Percentiles rank a stretch among this genome's conserved stretches.
Evolutionary conservation across 1,284 basidiomycete genomes (phyloP).

Genomic region (Naganishia liquefaciens): DNA sequence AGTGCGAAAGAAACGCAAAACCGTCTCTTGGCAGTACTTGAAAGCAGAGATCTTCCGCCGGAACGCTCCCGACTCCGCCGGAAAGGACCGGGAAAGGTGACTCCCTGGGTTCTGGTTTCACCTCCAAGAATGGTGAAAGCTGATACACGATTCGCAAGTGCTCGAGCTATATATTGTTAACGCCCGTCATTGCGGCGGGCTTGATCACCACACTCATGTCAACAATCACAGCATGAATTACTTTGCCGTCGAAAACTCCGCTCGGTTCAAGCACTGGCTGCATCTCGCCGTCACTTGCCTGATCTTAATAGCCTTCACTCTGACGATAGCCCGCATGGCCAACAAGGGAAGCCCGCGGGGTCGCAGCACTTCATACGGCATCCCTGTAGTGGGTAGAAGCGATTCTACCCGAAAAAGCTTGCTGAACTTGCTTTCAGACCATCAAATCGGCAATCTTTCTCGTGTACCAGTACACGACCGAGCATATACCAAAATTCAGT

Average conservation of each 20-base stretch:
- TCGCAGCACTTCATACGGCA: slow-evolving; percentile 5
- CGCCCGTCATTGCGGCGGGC: no score
- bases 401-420: background rate
- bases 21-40: no score
- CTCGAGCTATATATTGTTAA: no score
- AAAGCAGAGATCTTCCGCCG: no score
- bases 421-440: background rate
- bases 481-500: background rate
- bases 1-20: no score
- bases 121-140: no score
- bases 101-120: no score
- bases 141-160: no score
- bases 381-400: slow-evolving; percentile 1
- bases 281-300: background rate
- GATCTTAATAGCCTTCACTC: background rate
- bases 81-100: no score
- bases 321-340: slow-evolving; percentile 9
- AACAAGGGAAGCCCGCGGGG: slow-evolving; percentile 8
- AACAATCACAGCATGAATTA: background rate
- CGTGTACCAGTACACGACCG: background rate
- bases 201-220: no score
- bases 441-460: background rate
- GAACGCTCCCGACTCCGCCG: no score
- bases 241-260: background rate
- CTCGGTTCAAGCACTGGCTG: slow-evolving; percentile 2